These are phyloP conservation scores for Rhododendron vialii DNA, from an alignment of 148 eudicot species.

Conservation along the genomic window DNA sequence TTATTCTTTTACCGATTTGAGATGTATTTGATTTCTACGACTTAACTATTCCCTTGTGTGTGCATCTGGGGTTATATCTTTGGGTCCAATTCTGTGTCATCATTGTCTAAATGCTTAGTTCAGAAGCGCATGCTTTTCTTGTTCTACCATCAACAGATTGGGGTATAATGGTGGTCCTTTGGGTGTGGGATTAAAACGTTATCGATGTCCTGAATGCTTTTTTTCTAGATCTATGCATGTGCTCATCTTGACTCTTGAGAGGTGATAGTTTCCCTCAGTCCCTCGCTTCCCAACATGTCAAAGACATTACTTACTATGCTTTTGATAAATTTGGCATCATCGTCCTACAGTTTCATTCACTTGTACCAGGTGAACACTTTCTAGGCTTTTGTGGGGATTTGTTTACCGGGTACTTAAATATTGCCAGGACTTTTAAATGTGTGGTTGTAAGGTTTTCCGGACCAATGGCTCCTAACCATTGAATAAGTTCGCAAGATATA, in stretches of 20 bases:
- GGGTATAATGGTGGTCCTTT: neutral
- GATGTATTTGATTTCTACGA: neutral
- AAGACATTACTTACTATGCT: neutral
- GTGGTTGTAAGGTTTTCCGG: neutral
- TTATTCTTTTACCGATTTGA: neutral
- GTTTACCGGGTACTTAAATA: neutral
- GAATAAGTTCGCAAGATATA: neutral
- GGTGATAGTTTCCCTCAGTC: neutral
- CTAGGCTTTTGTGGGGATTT: neutral
- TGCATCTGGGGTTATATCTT: neutral
- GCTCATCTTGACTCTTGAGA: neutral
- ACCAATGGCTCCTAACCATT: neutral
- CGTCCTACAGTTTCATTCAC: neutral
- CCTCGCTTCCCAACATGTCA: neutral
- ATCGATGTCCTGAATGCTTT: neutral
- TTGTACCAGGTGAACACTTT: neutral
- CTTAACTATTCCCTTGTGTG: neutral
- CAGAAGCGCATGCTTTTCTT: neutral
- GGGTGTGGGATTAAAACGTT: neutral
- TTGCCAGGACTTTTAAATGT: neutral
- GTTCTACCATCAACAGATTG: neutral
- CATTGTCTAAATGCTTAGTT: neutral
- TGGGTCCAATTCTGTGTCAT: neutral
- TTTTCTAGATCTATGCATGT: neutral
- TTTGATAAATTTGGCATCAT: neutral